These are phyloP conservation scores for Globisporangium paroecandrum DNA, from an alignment of 352 stramenopile genomes.

Conservation along the genomic window DNA sequence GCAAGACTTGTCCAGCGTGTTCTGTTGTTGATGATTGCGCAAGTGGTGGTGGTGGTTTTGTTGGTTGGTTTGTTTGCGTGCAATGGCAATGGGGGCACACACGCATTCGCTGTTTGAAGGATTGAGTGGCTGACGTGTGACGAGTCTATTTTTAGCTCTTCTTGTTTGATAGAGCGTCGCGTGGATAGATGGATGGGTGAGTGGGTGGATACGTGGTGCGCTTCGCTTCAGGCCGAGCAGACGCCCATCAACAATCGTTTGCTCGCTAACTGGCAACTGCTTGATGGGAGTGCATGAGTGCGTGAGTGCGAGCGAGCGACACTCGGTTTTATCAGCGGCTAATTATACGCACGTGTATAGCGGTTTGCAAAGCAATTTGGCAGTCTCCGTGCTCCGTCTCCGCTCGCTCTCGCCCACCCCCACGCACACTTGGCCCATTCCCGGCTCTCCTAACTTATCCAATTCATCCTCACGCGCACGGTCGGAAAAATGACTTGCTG, in stretches of 20 bases:
- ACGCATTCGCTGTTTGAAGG: background rate
- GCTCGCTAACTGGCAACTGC: background rate
- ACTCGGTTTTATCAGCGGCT: background rate
- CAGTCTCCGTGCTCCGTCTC: background rate
- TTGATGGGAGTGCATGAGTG: background rate
- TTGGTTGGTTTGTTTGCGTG: background rate
- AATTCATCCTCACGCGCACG: background rate
- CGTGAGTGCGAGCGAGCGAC: no score
- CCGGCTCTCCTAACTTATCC: background rate
- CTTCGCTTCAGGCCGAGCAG: background rate
- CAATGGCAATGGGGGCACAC: background rate
- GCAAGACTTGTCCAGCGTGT: background rate
- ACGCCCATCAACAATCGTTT: background rate
- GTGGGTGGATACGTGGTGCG: background rate
- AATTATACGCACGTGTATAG: background rate
- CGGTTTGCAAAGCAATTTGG: background rate
- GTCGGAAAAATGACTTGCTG: conserved; percentile 5
- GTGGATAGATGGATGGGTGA: background rate
- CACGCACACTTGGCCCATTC: background rate
- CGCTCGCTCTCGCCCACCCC: background rate
- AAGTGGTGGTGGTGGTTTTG: background rate
- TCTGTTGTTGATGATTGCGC: background rate
- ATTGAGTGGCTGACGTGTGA: background rate
- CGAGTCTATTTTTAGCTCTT: background rate
- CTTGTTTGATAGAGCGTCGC: background rate